phyloP scores from a whole-genome alignment of 2,329 filamentous ascomycete genomes.

The Alternaria metachromatica region DNA sequence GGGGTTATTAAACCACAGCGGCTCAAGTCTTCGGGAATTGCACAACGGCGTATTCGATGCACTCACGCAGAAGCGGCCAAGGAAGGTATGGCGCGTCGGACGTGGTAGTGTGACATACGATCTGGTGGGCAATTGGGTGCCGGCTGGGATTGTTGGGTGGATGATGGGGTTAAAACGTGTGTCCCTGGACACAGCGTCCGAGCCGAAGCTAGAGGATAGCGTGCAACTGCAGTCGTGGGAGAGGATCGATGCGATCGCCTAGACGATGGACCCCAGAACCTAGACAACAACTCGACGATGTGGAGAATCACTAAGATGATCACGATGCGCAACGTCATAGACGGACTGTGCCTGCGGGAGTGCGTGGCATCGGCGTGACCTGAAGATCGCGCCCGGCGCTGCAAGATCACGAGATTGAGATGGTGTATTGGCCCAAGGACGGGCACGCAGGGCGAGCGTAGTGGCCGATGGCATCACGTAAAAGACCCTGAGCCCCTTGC shows the following conservation, averaged over 20 bases:
- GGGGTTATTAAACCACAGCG: conserved; percentile 62
- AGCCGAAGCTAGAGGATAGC: conserved; percentile 52
- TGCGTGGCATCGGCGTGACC: conserved; percentile 1
- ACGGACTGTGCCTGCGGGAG: conserved; percentile 9
- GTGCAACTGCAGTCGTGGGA: conserved; percentile 53
- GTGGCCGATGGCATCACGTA: background rate
- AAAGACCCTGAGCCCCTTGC: background rate
- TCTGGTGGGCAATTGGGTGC: conserved; percentile 81
- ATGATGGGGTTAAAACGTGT: conserved; percentile 83
- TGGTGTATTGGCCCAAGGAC: background rate
- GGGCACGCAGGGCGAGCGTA: background rate
- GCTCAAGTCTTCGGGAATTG: conserved; percentile 77
- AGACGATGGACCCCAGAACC: background rate
- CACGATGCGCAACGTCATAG: conserved; percentile 10
- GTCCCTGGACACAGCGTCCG: conserved; percentile 37
- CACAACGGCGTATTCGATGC: conserved; percentile 92
- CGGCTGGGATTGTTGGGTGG: conserved; percentile 80
- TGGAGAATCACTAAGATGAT: background rate
- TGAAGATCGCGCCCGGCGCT: background rate
- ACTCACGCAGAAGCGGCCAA: conserved; percentile 68
- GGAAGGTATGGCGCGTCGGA: conserved; percentile 76
- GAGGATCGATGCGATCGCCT: conserved; percentile 47
- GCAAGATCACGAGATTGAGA: background rate
- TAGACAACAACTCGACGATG: background rate
- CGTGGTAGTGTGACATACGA: conserved; percentile 85